Evolutionary conservation across 2,329 filamentous ascomycete genomes (phyloP).

Genomic region (Tolypocladium ovalisporum): DNA sequence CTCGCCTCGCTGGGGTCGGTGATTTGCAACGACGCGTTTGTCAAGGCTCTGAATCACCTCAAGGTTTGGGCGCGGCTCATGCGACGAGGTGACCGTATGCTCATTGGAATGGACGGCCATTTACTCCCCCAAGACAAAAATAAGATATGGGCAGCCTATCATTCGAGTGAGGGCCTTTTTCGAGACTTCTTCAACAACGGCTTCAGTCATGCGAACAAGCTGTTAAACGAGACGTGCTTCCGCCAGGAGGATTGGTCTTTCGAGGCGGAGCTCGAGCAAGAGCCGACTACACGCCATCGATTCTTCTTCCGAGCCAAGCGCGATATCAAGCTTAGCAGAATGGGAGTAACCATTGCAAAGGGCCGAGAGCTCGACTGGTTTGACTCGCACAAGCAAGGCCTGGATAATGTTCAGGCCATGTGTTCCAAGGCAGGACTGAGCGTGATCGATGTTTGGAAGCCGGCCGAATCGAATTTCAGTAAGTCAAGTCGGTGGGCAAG

Average conservation of each 20-base stretch:
- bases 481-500: constrained; percentile 9
- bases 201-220: constrained; percentile 24
- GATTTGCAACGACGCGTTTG: constrained; percentile 29
- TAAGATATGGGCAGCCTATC: constrained; percentile 30
- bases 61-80: constrained; percentile 24
- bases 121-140: constrained; percentile 17
- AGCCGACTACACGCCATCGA: constrained; percentile 26
- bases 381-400: constrained; percentile 30
- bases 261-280: constrained; percentile 21
- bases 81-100: constrained; percentile 21
- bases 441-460: constrained; percentile 24
- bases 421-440: constrained; percentile 25
- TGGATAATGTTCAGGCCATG: constrained; percentile 25
- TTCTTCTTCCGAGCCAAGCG: constrained; percentile 26
- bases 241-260: constrained; percentile 26
- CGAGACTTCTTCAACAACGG: constrained; percentile 27
- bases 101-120: constrained; percentile 31
- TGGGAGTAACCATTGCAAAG: constrained; percentile 13
- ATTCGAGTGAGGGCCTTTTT: constrained; percentile 23
- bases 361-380: constrained; percentile 31
- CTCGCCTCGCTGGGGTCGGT: constrained; percentile 30
- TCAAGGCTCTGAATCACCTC: constrained; percentile 21
- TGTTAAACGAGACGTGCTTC: constrained; percentile 22
- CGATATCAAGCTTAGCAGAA: constrained; percentile 16
- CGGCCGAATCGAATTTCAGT: constrained; percentile 27